A percentile compares a stretch with the other conserved stretches of the same genome.
These are phyloP conservation scores for Fusarium coffeatum DNA, from an alignment of 2,329 filamentous ascomycete genomes.

Conservation along the genomic window DNA sequence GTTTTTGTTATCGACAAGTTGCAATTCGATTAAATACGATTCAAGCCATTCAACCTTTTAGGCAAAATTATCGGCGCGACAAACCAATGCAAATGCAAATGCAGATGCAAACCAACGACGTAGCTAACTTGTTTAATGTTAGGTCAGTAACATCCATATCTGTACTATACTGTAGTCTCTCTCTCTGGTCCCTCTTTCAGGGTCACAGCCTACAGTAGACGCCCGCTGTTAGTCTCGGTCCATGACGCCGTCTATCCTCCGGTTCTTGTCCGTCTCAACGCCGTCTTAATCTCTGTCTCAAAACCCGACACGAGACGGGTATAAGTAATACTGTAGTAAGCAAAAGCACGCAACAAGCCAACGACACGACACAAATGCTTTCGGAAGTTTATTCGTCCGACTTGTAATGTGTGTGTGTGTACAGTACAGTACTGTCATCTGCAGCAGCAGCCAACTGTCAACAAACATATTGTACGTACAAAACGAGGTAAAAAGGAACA, in stretches of 20 bases:
- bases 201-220: slow-evolving; percentile 4
- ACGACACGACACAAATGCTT: not conserved
- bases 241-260: slow-evolving; percentile 17
- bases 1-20: not conserved
- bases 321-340: slow-evolving; percentile 2
- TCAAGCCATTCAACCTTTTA: not conserved
- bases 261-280: slow-evolving; percentile 20
- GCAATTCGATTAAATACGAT: not conserved
- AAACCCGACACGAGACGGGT: not conserved
- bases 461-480: not conserved
- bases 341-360: not conserved
- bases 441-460: not conserved
- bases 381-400: slow-evolving; percentile 2
- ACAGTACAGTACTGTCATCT: not conserved
- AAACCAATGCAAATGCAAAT: not conserved
- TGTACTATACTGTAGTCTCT: not conserved
- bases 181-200: slow-evolving; percentile 8
- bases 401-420: not conserved
- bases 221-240: slow-evolving; percentile 10
- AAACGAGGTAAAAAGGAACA: not conserved
- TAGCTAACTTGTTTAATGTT: not conserved
- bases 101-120: not conserved
- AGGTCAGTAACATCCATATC: not conserved
- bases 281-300: slow-evolving; percentile 13
- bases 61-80: not conserved